Percentiles rank a stretch among this genome's conserved stretches.
These are phyloP conservation scores for Nakazawaea populi DNA, from an alignment of 805 yeast genomes.

Conservation along the genomic window DNA sequence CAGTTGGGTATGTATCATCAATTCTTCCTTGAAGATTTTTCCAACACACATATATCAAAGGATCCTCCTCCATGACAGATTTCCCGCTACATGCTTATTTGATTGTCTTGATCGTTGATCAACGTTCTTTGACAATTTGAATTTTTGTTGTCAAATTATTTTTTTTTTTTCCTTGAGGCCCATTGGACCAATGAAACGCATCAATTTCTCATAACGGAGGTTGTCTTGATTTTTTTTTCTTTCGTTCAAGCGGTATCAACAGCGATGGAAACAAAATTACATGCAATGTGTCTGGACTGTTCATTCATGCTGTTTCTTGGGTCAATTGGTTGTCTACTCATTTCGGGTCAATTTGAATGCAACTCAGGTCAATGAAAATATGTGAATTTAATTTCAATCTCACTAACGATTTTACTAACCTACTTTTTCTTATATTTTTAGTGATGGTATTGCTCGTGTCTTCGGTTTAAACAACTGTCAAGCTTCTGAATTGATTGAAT, in stretches of 20 bases:
- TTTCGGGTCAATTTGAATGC: too few species aligned
- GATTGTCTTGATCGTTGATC: background rate
- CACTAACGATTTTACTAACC: background rate
- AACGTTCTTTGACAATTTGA: background rate
- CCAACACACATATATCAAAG: too few species aligned
- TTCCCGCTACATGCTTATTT: background rate
- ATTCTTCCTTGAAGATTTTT: too few species aligned
- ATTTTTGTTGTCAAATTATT: conserved; percentile 6
- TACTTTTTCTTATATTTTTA: conserved; percentile 20
- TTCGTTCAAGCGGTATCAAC: background rate
- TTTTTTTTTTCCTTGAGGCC: background rate
- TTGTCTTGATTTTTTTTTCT: background rate
- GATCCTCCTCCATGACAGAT: too few species aligned
- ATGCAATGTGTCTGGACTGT: too few species aligned
- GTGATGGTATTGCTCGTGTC: conserved; percentile 99
- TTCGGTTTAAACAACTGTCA: conserved; percentile 99
- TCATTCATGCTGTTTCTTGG: too few species aligned
- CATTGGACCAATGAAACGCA: conserved; percentile 18
- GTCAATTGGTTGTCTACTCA: too few species aligned
- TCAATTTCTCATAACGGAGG: conserved; percentile 20
- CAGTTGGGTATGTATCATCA: conserved; percentile 74
- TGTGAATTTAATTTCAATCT: background rate
- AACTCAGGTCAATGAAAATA: too few species aligned
- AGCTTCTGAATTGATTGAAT: conserved; percentile 99
- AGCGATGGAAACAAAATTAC: too few species aligned